These are phyloP conservation scores for Pouteria glomerata DNA, from an alignment of 148 eudicot genomes.

Conservation along the genomic window DNA sequence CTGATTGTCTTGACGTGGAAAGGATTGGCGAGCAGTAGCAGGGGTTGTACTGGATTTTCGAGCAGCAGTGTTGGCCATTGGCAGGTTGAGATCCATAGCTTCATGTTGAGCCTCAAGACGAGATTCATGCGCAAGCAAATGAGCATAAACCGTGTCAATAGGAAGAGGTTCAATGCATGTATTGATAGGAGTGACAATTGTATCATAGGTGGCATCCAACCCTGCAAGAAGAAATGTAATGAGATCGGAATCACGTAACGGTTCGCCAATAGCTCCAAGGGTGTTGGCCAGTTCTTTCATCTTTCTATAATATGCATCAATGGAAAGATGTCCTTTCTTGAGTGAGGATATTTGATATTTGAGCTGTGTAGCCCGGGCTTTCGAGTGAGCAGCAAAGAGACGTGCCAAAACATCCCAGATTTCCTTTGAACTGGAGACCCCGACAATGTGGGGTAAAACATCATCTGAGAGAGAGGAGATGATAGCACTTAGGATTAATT, in stretches of 20 bases:
- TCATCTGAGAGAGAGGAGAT: too few species aligned
- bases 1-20: neutral
- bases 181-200: neutral
- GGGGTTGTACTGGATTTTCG: neutral
- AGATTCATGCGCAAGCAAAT: neutral
- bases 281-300: neutral
- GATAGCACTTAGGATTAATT: too few species aligned
- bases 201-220: neutral
- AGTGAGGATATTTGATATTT: neutral
- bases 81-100: neutral
- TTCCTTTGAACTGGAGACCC: neutral
- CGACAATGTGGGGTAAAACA: neutral
- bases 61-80: neutral
- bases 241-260: neutral
- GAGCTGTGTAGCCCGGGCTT: neutral
- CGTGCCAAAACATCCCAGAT: neutral
- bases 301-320: neutral
- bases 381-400: neutral
- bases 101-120: neutral
- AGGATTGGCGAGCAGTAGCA: neutral
- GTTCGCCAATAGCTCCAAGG: neutral
- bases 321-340: neutral
- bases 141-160: neutral
- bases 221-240: neutral
- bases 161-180: too few species aligned